Evolutionary conservation across 495 filamentous ascomycete species (phyloP), one percentile per base, ranked within the genome.

Genomic region (Tuber borchii): DNA sequence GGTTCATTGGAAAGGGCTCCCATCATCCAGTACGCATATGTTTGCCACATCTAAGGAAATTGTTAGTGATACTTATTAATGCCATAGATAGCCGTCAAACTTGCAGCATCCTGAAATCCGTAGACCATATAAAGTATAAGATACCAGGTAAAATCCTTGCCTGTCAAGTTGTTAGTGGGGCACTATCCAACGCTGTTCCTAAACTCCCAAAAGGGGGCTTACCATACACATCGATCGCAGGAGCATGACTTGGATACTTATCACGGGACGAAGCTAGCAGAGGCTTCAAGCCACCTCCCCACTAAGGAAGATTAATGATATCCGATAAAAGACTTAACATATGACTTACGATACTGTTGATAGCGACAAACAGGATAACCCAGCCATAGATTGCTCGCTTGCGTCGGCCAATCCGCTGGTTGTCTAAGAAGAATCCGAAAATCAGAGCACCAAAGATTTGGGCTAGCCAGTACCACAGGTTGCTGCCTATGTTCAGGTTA

Each of bases 81-180:
- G 12, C 2, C 14, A 8, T 56, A 26, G 48, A 51, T 2, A 51
- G 19, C 70, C 6, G 92, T 93, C 84, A 95, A 92, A 89, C 93
- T 95, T 56, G 90, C 88, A 44, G 94, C 92, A 82, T 97, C 94
- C 78, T 91, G 95, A 80, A 97, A 91, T 69, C 94, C 94, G 83
- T 97, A 97, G 83, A 94, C 95, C 79, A 98, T 92, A 86, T 95
- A 97, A 75, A 97, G 85, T 83, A 97, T 93, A 89, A 97, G 92
- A 22, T 93, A 92, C 0, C 92, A 93, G 68, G 92, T 85, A 84
- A 90, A 97, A 51, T 88, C 87, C 22, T 84, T 84, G 76, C 89
- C 87, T 40, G 83, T 87, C 88, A 91, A 95, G 85, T 96, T 92
- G 79, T 84, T 87, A 56, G 83, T 84, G 4, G 84, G 78, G 43